phyloP scores from a whole-genome alignment of 139 green algal species.

The Chlamydomonas asymmetrica region DNA sequence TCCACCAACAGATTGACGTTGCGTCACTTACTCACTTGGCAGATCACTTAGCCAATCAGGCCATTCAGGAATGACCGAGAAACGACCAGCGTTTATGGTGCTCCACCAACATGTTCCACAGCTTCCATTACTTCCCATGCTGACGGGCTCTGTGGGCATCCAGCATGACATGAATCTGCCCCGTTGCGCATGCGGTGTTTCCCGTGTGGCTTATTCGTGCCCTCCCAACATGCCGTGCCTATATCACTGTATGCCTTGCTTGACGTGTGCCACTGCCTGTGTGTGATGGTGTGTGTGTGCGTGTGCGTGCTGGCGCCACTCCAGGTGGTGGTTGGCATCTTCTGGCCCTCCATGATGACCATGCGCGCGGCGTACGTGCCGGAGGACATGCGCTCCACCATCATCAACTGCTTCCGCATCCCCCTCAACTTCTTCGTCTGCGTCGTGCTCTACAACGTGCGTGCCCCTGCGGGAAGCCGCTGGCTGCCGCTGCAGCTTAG shows the following conservation, averaged over 20 bases:
- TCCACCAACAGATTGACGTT: too few species aligned
- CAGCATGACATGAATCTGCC: too few species aligned
- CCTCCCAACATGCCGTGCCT: background rate
- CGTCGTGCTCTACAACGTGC: slow-evolving; percentile 61
- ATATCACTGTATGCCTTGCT: background rate
- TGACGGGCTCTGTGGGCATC: too few species aligned
- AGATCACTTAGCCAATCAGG: too few species aligned
- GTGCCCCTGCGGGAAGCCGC: background rate
- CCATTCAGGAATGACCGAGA: too few species aligned
- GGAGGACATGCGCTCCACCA: slow-evolving; percentile 92
- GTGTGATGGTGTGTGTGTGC: too few species aligned
- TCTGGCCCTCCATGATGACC: slow-evolving; percentile 98
- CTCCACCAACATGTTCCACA: too few species aligned
- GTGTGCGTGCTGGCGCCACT: background rate
- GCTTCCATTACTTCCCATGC: too few species aligned
- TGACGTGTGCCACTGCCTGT: background rate
- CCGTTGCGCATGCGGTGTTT: too few species aligned
- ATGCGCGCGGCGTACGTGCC: slow-evolving; percentile 90
- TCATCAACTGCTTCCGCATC: slow-evolving; percentile 98
- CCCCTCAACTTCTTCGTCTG: slow-evolving; percentile 98
- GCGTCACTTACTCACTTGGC: too few species aligned
- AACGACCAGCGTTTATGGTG: too few species aligned
- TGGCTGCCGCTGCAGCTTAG: too few species aligned
- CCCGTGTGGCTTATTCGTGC: background rate
- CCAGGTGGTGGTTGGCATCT: slow-evolving; percentile 76